Evolutionary conservation across 1,284 basidiomycete genomes (phyloP), one percentile per base, ranked within the genome.

Genomic region (Ustilago hordei): DNA sequence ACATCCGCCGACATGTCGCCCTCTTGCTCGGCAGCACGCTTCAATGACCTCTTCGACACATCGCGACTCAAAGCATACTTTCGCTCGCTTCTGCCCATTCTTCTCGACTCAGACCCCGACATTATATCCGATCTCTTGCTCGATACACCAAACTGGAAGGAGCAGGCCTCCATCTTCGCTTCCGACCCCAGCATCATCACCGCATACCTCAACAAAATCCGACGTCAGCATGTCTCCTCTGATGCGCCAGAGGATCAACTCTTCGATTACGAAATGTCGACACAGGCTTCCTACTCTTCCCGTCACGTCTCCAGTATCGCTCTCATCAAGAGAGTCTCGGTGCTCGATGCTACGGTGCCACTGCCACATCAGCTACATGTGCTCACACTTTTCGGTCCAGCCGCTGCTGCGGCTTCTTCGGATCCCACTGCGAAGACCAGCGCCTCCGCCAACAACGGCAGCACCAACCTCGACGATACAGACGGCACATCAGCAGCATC

Each of bases 361-460:
- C 90, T 98, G 5, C 91, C 93, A 4, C 89, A 90, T 8, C 96
- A 99, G 86, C 89, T 98, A 9, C 94, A 98, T 81, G 92, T 98
- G 69, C 89, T 98, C 58, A 97, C 95, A 79, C 89, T 98, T 34
- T 98, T 95, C 80, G 94, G 94, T 28, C 93, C 93, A 5, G 92
- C 94, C 52, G 92, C 93, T 71, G 70, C 75, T 17, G 74, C 80
- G 23, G 92, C 63, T 11, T 28, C 48, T n/a, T 50, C 48, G 31
- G 28, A 50, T 13, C 1, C 23, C 48, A 32, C 6, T 17, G 48
- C 48, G 31, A 32, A 28, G 31, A 31, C 48, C 4, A 28, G 11
- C n/a, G 23, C 43, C n/a, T 45, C 48, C 12, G 28, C 48, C 48
- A 47, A 43, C 57, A 47, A 36, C 64, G 8, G 57, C 58, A 19